Base-by-base conservation (phyloP, 2,329 filamentous ascomycete genomes). In the Keithomyces neogunnii region DNA sequence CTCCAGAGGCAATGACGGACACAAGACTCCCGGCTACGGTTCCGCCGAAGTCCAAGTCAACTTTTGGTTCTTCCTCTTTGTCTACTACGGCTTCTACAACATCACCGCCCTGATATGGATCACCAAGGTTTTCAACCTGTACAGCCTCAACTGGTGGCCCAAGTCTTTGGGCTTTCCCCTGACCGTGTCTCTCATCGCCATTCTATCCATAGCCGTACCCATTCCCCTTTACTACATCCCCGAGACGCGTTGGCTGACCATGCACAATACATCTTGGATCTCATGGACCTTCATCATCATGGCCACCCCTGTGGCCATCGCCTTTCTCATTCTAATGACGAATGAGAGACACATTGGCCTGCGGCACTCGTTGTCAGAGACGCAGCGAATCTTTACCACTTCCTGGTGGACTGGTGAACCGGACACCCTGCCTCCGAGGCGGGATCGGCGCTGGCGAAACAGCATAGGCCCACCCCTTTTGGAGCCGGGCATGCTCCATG, bases 71-170 rank as follows among this genome's bases (percentile, higher is more conserved):
- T 86, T 86, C 61, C 70, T 86, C 38, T 77, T 85, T 47, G 77
- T 85, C 51, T 86, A 85, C 68, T 86, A 86, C 63, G 81, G 81
- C 51, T 78, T 85, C 57, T 86, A 86, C 66, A 85, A 83, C 62
- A 61, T 85, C 29, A 84, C 81, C 4, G 83, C 82, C 2, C 67
- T 86, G 58, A 77, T 84, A 54, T 86, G 82, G 81, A 85, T 86
- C 62, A 86, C 83, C 46, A 86, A 85, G 61, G 76, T 86, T 4
- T 86, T 86, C 64, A 86, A 86, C 59, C 73, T 86, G 28, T 86
- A 86, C 70, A 81, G 78, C 55, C 70, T 86, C 51, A 86, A 86
- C 66, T 86, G 83, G 83, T 86, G 82, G 82, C 82, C 82, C 6
- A 71, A 78, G 51, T 76, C 76, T 5, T 69, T 86, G 5, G 83